These are phyloP conservation scores for Plasmodium berghei DNA, from an alignment of 169 alveolate genomes.

Conservation along the genomic window DNA sequence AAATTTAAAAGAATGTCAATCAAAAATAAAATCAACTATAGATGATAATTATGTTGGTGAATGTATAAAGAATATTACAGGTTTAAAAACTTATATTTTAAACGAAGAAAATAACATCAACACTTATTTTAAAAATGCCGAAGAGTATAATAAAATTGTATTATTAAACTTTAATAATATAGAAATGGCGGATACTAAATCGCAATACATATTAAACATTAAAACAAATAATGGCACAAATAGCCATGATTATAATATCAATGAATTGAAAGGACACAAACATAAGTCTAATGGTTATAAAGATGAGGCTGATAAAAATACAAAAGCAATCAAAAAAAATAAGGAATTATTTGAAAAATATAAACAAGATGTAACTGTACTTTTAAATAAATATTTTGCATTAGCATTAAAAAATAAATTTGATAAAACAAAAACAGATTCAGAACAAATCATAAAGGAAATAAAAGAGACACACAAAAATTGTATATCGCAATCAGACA, in stretches of 20 bases:
- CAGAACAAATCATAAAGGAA: neutral
- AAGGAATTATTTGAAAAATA: neutral
- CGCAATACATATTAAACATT: neutral
- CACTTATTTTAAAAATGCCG: neutral
- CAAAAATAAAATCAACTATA: constrained; percentile 3
- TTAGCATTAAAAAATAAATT: constrained; percentile 16
- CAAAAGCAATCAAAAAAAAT: neutral
- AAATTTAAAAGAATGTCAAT: neutral
- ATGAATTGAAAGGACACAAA: neutral
- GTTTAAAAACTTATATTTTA: neutral
- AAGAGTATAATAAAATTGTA: constrained; percentile 14
- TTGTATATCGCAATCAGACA: neutral
- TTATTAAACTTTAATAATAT: neutral
- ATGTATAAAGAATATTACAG: neutral
- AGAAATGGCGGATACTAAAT: constrained; percentile 9
- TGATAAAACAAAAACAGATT: neutral
- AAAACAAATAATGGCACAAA: neutral
- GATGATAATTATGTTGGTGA: neutral
- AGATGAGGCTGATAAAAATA: neutral
- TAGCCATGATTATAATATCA: neutral
- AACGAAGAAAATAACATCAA: neutral
- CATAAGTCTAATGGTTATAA: neutral
- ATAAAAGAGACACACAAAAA: neutral
- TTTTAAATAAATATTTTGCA: constrained; percentile 1
- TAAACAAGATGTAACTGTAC: neutral